A percentile compares a stretch with the other conserved stretches of the same genome.
Conservation (phyloP, 2,329 filamentous ascomycete genomes). For the Monosporascus cannonballus region DNA sequence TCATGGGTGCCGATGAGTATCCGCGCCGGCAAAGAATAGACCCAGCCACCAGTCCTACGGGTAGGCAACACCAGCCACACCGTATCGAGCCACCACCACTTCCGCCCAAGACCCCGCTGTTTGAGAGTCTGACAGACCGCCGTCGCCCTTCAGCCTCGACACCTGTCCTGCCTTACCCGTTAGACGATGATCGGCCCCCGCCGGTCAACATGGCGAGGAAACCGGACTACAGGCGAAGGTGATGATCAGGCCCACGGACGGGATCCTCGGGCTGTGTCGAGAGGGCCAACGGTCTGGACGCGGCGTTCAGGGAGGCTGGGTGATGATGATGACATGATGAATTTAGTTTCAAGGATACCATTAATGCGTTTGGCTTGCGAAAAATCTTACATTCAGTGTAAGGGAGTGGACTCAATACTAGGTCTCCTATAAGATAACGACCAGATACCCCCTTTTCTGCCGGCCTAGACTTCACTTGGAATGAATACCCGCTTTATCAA, state of each 20-base stretch:
- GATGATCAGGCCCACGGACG: slow-evolving; percentile 8
- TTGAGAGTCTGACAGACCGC: slow-evolving; percentile 36
- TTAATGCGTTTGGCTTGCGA: slow-evolving; percentile 1
- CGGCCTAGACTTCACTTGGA: neutral
- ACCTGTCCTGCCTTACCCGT: slow-evolving; percentile 65
- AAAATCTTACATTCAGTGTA: no score
- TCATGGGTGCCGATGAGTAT: slow-evolving; percentile 54
- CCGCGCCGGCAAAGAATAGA: slow-evolving; percentile 34
- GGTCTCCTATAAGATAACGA: neutral
- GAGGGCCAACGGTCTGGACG: neutral
- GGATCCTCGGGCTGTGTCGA: neutral
- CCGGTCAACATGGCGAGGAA: slow-evolving; percentile 87
- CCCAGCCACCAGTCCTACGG: slow-evolving; percentile 14
- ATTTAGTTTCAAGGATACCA: slow-evolving; percentile 4
- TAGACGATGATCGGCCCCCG: slow-evolving; percentile 71
- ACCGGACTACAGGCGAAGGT: slow-evolving; percentile 61
- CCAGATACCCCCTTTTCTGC: neutral
- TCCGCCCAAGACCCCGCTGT: slow-evolving; percentile 72
- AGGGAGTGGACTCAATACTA: no score
- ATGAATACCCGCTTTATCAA: neutral
- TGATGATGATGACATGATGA: neutral
- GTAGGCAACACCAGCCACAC: slow-evolving; percentile 28
- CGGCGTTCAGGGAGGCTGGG: neutral
- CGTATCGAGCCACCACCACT: slow-evolving; percentile 61
- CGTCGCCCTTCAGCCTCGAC: slow-evolving; percentile 25